Evolutionary conservation across 352 stramenopile genomes (phyloP), one percentile per base, ranked within the genome.

Genomic region (Chrysophaeum taylorii): DNA sequence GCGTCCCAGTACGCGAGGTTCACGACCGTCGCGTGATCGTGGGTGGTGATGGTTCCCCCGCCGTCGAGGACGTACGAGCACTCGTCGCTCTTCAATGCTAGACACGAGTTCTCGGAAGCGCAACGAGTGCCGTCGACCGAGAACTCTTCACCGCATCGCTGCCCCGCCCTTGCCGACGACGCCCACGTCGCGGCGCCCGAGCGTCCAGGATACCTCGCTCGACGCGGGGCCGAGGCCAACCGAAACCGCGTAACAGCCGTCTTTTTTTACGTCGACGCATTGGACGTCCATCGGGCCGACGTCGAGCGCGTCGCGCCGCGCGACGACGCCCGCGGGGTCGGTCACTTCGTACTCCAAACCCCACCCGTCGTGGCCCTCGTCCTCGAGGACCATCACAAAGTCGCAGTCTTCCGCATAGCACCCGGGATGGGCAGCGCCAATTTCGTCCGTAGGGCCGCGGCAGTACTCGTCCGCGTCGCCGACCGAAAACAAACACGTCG

Each of bases 361-460:
- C 57, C 57, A 66, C 33, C 57, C 57, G 57, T 66, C 45, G 31
- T 9, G 45, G 57, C 57, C 57, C 33, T 31, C 57, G 35, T 66
- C 57, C 9, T 2, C 2, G 12, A 66, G 5, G 1, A 29, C 35
- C 57, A 66, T 66, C 14, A 66, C 5, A n/a, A 29, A 23, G 33
- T 66, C 33, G 2, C 25, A 33, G 57, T 25, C 5, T 2, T 42
- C 15, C n/a, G n/a, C n/a, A n/a, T n/a, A n/a, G n/a, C n/a, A n/a
- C n/a, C n/a, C n/a, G n/a, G n/a, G n/a, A n/a, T n/a, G n/a, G n/a
- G n/a, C n/a, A n/a, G n/a, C n/a, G n/a, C n/a, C n/a, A n/a, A n/a
- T n/a, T n/a, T n/a, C n/a, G n/a, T n/a, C n/a, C n/a, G n/a, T n/a
- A n/a, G n/a, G n/a, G n/a, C n/a, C n/a, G n/a, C n/a, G 57, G 57